Evolutionary conservation across 2,329 filamentous ascomycete genomes (phyloP), one percentile per base, ranked within the genome.

Genomic region (Pseudodiploospora longispora): DNA sequence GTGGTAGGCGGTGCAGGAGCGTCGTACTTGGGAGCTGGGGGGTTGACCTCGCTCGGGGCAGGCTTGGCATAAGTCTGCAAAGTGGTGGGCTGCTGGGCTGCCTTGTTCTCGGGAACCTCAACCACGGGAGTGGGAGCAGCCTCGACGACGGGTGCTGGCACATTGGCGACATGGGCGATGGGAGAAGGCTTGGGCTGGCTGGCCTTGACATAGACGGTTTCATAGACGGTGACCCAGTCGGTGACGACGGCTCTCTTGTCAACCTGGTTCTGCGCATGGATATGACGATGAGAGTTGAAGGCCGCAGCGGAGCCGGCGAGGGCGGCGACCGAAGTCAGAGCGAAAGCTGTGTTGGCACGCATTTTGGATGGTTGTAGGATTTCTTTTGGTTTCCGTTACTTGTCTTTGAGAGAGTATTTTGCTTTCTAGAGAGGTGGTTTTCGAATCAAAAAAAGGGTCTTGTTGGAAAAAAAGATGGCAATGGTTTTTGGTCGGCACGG

Each of bases 281-380:
- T 56, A 53, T 69, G 66, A 37, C 65, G 67, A 58, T 71, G 66
- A 47, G 62, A 53, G 59, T 65, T 66, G 51, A 66, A 54, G 51
- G 67, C 72, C 35, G 66, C 46, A 48, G 63, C 64, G 57, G 71
- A 64, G 52, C 68, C 63, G 52, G 66, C 60, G 38, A 75, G 62
- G 53, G 66, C 61, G 46, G 68, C 61, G 44, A 67, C 61, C 43
- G 67, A 68, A 43, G 66, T 64, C 46, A 75, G 55, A 47, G 63
- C 48, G 44, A 65, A 57, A 46, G 71, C 47, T 54, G 68, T 61
- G 52, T 70, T 72, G 57, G 62, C 55, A 50, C 65, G 60, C 71
- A 74, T 74, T 12, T 49, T 66, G 59, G 31, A 49, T 39, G 42
- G 42, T 45, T 40, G 30, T 46, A 19, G 27, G 31, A 42, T 6